Conservation (phyloP, 805 yeast genomes). For the Priceomyces medius region DNA sequence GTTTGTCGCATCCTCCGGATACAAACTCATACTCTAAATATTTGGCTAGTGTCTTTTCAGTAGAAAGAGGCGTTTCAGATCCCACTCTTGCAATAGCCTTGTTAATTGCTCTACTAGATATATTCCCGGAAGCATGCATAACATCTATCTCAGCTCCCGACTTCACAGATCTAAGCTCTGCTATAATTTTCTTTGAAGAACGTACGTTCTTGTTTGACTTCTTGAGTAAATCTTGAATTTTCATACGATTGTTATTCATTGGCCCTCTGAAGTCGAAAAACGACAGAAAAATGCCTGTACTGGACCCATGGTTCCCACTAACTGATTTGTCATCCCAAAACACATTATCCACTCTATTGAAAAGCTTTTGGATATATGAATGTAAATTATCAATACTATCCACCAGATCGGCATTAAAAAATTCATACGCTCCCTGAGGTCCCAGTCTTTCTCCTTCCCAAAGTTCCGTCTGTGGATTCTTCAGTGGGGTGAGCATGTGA, state of each 20-base stretch:
- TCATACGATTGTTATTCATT: constrained; percentile 8
- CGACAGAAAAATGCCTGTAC: constrained; percentile 14
- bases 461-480: constrained; percentile 71
- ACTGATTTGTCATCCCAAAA: constrained; percentile 50
- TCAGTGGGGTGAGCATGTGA: constrained; percentile 84
- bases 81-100: constrained; percentile 67
- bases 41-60: constrained; percentile 78
- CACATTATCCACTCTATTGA: constrained; percentile 49
- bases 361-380: constrained; percentile 44
- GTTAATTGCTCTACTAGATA: constrained; percentile 82
- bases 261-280: constrained; percentile 17
- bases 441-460: constrained; percentile 98
- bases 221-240: constrained; percentile 20
- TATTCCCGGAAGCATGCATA: constrained; percentile 80
- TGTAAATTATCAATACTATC: constrained; percentile 48
- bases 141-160: constrained; percentile 72
- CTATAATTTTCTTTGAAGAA: constrained; percentile 43
- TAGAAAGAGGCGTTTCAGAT: constrained; percentile 44
- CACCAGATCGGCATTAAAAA: constrained; percentile 84
- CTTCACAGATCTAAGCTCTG: constrained; percentile 64
- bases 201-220: constrained; percentile 36
- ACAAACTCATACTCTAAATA: constrained; percentile 80
- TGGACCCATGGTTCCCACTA: constrained; percentile 2
- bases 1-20: constrained; percentile 82
- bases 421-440: constrained; percentile 71